These are phyloP conservation scores for Wickerhamomyces chambardii DNA, from an alignment of 805 yeast genomes.

Conservation along the genomic window DNA sequence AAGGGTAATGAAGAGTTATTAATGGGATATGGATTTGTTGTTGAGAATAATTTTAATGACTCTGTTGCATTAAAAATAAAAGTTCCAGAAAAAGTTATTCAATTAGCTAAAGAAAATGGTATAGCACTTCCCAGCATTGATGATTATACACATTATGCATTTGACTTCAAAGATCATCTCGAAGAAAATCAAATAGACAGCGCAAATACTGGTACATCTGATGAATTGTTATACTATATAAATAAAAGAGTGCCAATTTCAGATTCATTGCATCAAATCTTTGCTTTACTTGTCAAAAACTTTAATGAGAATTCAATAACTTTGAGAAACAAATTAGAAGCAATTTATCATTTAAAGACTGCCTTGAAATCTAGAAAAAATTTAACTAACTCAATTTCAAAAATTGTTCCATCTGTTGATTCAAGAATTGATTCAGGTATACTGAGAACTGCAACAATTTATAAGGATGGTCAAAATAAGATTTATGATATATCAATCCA, in stretches of 20 bases:
- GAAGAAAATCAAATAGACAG: conserved; percentile 1
- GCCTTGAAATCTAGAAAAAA: conserved; percentile 43
- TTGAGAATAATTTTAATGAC: conserved; percentile 51
- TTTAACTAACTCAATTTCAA: conserved; percentile 9
- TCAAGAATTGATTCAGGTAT: conserved; percentile 12
- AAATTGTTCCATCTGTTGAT: conserved; percentile 1
- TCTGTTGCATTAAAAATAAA: conserved; percentile 55
- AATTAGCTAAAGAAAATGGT: conserved; percentile 24
- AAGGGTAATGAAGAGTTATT: conserved; percentile 79
- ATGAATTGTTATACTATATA: conserved; percentile 25
- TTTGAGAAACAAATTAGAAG: conserved; percentile 47
- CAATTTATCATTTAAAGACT: conserved; percentile 41
- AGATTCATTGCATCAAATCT: conserved; percentile 19
- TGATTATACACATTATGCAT: conserved; percentile 32
- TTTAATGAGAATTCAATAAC: conserved; percentile 26
- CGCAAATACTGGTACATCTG: conserved; percentile 10
- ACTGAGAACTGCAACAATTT: conserved; percentile 26
- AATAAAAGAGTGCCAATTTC: conserved; percentile 15
- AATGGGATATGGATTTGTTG: conserved; percentile 47
- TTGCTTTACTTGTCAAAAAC: conserved; percentile 22
- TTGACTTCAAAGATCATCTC: conserved; percentile 10
- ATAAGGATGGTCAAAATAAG: conserved; percentile 39
- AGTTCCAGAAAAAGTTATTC: conserved; percentile 20
- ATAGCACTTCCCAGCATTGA: conserved; percentile 27
- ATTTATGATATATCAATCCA: conserved; percentile 36